Base-by-base conservation (phyloP, 768 basidiomycete species). In the Tubosaeta sp. region DNA sequence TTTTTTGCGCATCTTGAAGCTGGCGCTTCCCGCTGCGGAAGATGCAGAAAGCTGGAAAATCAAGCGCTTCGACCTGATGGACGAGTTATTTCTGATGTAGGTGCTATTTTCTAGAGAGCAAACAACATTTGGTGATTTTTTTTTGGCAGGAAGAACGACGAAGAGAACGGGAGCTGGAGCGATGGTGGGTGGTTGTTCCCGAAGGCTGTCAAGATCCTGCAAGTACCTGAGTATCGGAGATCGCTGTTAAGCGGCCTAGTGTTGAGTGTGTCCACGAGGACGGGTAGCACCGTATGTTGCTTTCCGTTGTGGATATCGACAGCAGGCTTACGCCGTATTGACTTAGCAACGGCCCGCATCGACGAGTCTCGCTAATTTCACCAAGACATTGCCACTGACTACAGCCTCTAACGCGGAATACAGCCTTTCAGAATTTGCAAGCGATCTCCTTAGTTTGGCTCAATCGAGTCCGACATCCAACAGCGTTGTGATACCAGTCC, bases 211-310 rank as follows among this genome's bases (percentile, higher is more conserved):
- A 79, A 71, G 44, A 71, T 91, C 21, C 74, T 92, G 31, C 76
- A 79, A 48, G 73, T 90, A 45, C 66, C 71, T 31, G 71, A 74
- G 43, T 94, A 88, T 66, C 79, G 89, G 36, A 69, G 69, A 48
- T 64, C 74, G 24, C 63, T 95, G 44, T 73, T 95, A 39, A 71
- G 73, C 10, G 92, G 92, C 12, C 64, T 95, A 7, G 76, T 94
- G 12, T 73, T 89, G 48, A 94, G 90, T 62, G 73, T 92, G 32
- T 87, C 86, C 31, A 90, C 88, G 65, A 87, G 83, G 69, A 91
- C 91, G 9, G 84, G 89, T 53, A 88, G 86, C 62, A 90, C 85
- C 6, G 94, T 95, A 63, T 70, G 87, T 70, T 41, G 9, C 18
- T 45, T 31, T 57, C 42, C 44, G 24, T 34, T 44, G 47, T 50